Percentiles rank a stretch among this genome's conserved stretches.
Evolutionary conservation across 2,329 filamentous ascomycete species (phyloP).

Genomic region (Ophiostoma fasciatum): DNA sequence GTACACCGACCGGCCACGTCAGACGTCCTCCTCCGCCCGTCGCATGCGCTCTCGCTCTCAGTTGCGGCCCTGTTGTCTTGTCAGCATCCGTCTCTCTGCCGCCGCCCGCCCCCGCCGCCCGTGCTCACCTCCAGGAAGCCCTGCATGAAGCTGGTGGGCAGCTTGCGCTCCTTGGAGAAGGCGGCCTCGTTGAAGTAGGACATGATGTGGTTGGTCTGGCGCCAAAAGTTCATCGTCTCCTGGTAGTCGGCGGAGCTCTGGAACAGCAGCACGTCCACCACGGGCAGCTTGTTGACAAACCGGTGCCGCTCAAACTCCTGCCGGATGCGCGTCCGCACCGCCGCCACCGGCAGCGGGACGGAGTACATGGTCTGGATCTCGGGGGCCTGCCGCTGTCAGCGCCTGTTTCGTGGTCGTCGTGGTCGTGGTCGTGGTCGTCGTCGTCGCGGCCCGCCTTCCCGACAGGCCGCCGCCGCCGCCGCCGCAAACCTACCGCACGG

Average conservation of each 20-base stretch:
- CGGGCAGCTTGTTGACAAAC: slow-evolving; percentile 76
- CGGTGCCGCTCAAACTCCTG: slow-evolving; percentile 95
- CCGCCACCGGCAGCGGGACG: slow-evolving; percentile 72
- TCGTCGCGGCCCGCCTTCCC: no score
- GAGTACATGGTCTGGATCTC: slow-evolving; percentile 98
- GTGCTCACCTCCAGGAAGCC: slow-evolving; percentile 75
- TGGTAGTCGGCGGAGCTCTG: slow-evolving; percentile 91
- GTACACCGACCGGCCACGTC: no score
- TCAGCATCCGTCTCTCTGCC: no score
- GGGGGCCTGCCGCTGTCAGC: slow-evolving; percentile 68
- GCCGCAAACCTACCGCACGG: slow-evolving; percentile 59
- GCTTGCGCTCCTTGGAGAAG: slow-evolving; percentile 57
- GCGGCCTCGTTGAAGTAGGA: slow-evolving; percentile 87
- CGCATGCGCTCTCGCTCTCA: no score
- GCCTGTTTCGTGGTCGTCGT: no score
- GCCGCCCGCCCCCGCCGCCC: no score
- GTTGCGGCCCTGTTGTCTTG: no score
- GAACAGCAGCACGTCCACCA: slow-evolving; percentile 79
- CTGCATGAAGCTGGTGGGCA: slow-evolving; percentile 83
- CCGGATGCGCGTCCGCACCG: slow-evolving; percentile 81
- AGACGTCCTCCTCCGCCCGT: no score
- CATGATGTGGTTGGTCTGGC: slow-evolving; percentile 89
- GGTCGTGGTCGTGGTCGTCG: neutral
- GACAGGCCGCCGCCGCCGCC: neutral
- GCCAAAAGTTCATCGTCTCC: slow-evolving; percentile 99